phyloP scores from a whole-genome alignment of 2,329 filamentous ascomycete species.

The Bipolaris sorokiniana region DNA sequence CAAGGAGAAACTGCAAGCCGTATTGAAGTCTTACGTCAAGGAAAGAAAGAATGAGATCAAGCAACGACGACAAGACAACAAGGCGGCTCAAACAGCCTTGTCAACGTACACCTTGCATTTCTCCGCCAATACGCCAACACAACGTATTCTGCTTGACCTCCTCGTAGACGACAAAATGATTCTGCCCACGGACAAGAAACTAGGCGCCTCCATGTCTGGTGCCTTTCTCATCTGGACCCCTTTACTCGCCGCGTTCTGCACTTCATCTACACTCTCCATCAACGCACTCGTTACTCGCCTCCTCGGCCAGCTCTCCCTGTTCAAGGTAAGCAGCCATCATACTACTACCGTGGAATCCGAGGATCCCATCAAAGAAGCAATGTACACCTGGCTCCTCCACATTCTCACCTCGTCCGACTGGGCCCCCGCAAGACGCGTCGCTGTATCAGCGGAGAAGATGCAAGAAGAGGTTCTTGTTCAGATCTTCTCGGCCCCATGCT shows the following conservation, averaged over 20 bases:
- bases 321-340: not conserved
- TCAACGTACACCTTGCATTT: constrained; percentile 24
- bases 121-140: constrained; percentile 3
- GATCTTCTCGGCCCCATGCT: constrained; percentile 48
- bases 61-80: constrained; percentile 16
- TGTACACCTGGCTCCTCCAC: constrained; percentile 59
- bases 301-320: constrained; percentile 36
- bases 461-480: constrained; percentile 18
- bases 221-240: constrained; percentile 55
- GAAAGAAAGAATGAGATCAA: constrained; percentile 42
- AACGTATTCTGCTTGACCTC: constrained; percentile 21
- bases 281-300: constrained; percentile 48
- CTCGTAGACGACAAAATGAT: constrained; percentile 47
- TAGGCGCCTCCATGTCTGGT: constrained; percentile 48
- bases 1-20: constrained; percentile 33
- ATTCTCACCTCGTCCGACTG: constrained; percentile 52
- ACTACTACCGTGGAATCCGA: not conserved
- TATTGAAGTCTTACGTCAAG: constrained; percentile 45
- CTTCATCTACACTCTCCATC: constrained; percentile 42
- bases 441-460: not conserved
- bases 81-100: constrained; percentile 27
- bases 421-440: constrained; percentile 29
- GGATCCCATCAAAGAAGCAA: constrained; percentile 50
- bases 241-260: constrained; percentile 47
- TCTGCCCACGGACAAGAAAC: constrained; percentile 44